Base-by-base conservation (phyloP, 2,329 filamentous ascomycete species). In the Rutstroemia sp. region DNA sequence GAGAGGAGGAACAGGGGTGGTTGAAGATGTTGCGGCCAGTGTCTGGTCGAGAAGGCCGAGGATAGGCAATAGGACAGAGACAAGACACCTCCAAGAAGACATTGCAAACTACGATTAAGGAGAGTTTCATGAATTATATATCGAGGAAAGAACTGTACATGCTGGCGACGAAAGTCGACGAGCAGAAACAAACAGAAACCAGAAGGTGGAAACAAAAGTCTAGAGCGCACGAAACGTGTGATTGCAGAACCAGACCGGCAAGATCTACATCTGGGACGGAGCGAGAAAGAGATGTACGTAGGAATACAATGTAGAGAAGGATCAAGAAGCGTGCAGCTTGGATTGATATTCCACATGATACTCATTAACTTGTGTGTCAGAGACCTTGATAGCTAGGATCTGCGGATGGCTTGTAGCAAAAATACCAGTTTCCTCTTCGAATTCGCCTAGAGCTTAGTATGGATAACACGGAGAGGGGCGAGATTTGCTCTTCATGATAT, bases 391-490 rank as follows among this genome's bases (percentile, higher is more conserved):
- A 51, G 38, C 47, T 19, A 56, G 53, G 53, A 45, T 51, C 53
- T 51, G 53, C 46, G 53, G 53, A 50, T 44, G 16, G 46, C 38
- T 45, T 19, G 46, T 19, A 55, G 53, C 14, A 50, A 30, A 42
- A 46, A 50, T 30, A 39, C n/a, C 27, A 56, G 16, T 25, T 21
- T 44, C 25, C 44, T 56, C 39, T 42, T 37, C 47, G 25, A 51
- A 27, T 38, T 51, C 51, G 53, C 39, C 39, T 54, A 21, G 30
- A 54, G 52, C 34, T 54, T 49, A 54, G 52, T 49, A 54, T 54
- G 52, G 34, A 18, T 49, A 34, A 45, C 18, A 38, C 19, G 39
- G n/a, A 49, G 44, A 54, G 52, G 34, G 52, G 34, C 52, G 34
- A 54, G 52, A 54, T 49, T 49, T 30, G 23, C 16, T 34, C 18